Evolutionary conservation across 495 filamentous ascomycete genomes (phyloP).

Genomic region (Ascodesmis nigricans): DNA sequence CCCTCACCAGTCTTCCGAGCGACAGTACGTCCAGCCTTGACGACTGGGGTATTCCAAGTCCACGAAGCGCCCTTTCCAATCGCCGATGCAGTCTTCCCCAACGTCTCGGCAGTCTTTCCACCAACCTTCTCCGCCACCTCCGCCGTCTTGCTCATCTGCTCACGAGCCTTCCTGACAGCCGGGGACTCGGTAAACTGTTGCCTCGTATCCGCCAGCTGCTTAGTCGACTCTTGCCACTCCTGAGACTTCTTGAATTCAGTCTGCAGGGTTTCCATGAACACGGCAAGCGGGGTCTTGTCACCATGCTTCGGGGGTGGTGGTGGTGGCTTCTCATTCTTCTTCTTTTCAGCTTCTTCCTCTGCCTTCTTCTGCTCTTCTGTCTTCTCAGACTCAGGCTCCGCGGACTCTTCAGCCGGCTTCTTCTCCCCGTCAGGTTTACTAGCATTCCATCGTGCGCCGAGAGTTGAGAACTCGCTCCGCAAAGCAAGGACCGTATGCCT

Average conservation of each 20-base stretch:
- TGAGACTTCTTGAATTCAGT: constrained; percentile 89
- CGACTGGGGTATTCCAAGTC: constrained; percentile 90
- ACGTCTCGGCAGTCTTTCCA: constrained; percentile 46
- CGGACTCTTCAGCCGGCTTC: constrained; percentile 29
- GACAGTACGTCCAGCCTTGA: constrained; percentile 76
- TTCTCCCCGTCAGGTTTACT: constrained; percentile 22
- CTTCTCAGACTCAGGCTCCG: constrained; percentile 21
- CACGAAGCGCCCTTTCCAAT: constrained; percentile 77
- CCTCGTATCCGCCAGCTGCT: constrained; percentile 68
- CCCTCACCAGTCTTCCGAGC: constrained; percentile 65
- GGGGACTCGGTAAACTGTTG: constrained; percentile 89
- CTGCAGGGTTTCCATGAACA: constrained; percentile 87
- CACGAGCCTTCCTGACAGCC: constrained; percentile 62
- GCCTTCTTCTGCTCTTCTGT: constrained; percentile 29
- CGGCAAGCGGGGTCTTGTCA: constrained; percentile 93
- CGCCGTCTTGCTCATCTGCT: constrained; percentile 65
- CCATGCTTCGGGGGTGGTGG: constrained; percentile 86
- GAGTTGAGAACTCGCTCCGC: constrained; percentile 25
- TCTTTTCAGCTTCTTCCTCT: constrained; percentile 33
- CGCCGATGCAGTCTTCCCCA: constrained; percentile 65
- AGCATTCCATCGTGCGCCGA: constrained; percentile 23
- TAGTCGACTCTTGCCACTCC: constrained; percentile 97
- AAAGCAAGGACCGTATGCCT: constrained; percentile 7
- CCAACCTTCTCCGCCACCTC: constrained; percentile 40
- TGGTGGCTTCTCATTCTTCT: constrained; percentile 44